A percentile compares a stretch with the other conserved stretches of the same genome.
These are phyloP conservation scores for Fusarium burgessii DNA, from an alignment of 2,329 filamentous ascomycete genomes.

Conservation along the genomic window DNA sequence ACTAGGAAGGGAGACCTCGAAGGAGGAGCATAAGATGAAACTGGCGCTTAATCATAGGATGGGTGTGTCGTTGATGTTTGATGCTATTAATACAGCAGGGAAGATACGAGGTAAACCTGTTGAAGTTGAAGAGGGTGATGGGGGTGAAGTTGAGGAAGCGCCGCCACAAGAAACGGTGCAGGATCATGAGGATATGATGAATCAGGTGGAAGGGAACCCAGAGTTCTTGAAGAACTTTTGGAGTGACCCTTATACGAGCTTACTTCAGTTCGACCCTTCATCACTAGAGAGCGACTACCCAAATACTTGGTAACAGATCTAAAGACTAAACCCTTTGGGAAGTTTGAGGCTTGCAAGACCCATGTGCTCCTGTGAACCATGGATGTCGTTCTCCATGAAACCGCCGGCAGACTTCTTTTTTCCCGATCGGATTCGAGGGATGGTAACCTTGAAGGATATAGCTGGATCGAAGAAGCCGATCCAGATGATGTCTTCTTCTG, in stretches of 20 bases:
- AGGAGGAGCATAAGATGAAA: not conserved
- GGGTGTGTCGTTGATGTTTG: slow-evolving; percentile 28
- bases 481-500: slow-evolving; percentile 51
- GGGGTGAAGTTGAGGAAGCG: not conserved
- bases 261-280: slow-evolving; percentile 18
- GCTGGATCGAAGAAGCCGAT: slow-evolving; percentile 59
- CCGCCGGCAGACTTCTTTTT: slow-evolving; percentile 35
- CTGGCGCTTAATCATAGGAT: slow-evolving; percentile 32
- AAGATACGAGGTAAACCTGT: slow-evolving; percentile 25
- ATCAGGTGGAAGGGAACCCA: not conserved
- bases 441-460: slow-evolving; percentile 57
- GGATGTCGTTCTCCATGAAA: slow-evolving; percentile 42
- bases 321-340: not conserved
- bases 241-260: slow-evolving; percentile 29
- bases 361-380: slow-evolving; percentile 40
- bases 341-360: slow-evolving; percentile 30
- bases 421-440: slow-evolving; percentile 25
- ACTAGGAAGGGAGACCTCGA: not conserved
- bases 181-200: not conserved
- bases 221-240: slow-evolving; percentile 29
- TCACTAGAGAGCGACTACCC: slow-evolving; percentile 4
- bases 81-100: slow-evolving; percentile 21
- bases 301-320: not conserved
- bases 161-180: not conserved
- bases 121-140: slow-evolving; percentile 1